A percentile compares a stretch with the other conserved stretches of the same genome.
These are phyloP conservation scores for Fusarium duplospermum DNA, from an alignment of 2,329 filamentous ascomycete genomes.

Conservation along the genomic window DNA sequence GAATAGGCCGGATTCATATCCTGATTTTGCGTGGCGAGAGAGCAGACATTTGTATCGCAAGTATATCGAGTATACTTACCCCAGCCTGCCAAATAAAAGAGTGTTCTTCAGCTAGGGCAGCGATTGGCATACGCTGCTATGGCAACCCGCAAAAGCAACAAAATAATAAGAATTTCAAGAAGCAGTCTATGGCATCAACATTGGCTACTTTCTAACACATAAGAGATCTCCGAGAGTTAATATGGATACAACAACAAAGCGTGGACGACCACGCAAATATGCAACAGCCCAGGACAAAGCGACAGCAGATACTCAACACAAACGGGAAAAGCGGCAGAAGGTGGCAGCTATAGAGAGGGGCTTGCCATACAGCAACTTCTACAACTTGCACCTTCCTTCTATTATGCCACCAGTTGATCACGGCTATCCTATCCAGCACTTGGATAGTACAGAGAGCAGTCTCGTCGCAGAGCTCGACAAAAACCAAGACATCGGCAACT, in stretches of 20 bases:
- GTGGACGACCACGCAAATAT: not conserved
- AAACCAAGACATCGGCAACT: not conserved
- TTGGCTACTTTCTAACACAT: not conserved
- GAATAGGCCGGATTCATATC: no score
- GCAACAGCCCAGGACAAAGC: not conserved
- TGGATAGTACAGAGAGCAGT: not conserved
- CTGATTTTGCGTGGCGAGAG: no score
- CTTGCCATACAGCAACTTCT: not conserved
- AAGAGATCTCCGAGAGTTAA: not conserved
- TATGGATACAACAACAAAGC: not conserved
- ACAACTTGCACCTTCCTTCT: not conserved
- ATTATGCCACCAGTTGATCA: not conserved
- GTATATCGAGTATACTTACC: no score
- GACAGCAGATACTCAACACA: not conserved
- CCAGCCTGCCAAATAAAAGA: no score
- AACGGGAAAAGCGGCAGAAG: not conserved
- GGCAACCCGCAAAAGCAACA: no score
- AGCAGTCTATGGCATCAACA: not conserved
- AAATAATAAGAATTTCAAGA: no score
- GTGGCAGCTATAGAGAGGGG: not conserved
- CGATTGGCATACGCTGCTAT: no score
- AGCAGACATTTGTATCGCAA: no score
- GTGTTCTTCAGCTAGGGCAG: no score
- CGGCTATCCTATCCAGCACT: not conserved
- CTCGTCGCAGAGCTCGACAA: not conserved